Percentiles rank a stretch among this genome's conserved stretches.
Conservation (phyloP, 1,284 basidiomycete species). For the Ceratobasidium sp. region DNA sequence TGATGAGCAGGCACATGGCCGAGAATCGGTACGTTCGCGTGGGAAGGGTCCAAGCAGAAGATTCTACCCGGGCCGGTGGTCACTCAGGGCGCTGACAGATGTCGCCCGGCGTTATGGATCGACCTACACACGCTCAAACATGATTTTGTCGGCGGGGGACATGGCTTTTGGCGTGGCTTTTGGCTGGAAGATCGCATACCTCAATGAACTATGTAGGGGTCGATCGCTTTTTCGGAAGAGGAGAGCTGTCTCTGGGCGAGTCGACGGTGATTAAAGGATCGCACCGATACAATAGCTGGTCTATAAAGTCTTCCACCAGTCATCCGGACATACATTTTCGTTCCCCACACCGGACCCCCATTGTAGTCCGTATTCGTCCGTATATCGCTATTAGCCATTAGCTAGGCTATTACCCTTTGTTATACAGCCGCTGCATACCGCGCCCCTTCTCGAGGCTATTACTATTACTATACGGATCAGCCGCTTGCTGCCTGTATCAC, state of each 20-base stretch:
- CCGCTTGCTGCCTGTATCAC: conserved; percentile 1
- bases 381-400: conserved; percentile 26
- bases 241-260: not conserved
- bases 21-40: not conserved
- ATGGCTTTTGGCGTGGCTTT: conserved; percentile 15
- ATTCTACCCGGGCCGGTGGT: not conserved
- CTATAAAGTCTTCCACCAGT: conserved; percentile 31
- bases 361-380: conserved; percentile 38
- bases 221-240: not conserved
- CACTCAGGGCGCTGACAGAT: not conserved
- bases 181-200: not conserved
- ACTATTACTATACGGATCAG: not conserved
- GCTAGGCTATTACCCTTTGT: not conserved
- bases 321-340: conserved; percentile 24
- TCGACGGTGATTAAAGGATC: conserved; percentile 7
- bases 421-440: not conserved
- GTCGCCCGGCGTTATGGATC: not conserved
- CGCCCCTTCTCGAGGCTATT: conserved; percentile 4
- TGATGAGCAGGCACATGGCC: conserved; percentile 14
- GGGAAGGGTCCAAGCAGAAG: no score
- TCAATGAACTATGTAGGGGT: not conserved
- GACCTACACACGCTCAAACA: not conserved
- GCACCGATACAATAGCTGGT: not conserved
- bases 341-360: conserved; percentile 34
- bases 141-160: conserved; percentile 15